Evolutionary conservation across 257 asterid species (phyloP).

Genomic region (Datura wrightii): DNA sequence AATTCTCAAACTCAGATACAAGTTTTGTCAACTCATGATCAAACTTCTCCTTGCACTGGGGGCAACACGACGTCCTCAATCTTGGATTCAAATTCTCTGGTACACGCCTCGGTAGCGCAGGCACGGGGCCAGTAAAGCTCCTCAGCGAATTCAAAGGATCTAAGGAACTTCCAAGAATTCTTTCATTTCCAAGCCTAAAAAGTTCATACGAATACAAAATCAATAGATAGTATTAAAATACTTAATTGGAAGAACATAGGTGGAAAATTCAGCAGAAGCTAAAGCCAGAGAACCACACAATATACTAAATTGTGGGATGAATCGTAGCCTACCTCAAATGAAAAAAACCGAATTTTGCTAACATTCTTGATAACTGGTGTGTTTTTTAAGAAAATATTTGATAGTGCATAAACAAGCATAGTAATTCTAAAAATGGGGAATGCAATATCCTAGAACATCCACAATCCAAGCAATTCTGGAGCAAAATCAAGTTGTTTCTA

Average conservation of each 20-base stretch:
- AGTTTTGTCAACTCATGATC: constrained; percentile 66
- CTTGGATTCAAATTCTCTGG: constrained; percentile 55
- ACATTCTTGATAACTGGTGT: background rate
- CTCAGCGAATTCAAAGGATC: constrained; percentile 55
- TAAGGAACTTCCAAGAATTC: constrained; percentile 53
- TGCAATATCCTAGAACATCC: background rate
- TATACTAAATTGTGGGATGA: no score
- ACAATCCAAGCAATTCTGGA: constrained; percentile 10
- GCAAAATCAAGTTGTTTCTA: background rate
- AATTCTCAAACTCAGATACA: constrained; percentile 58
- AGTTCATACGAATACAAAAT: constrained; percentile 11
- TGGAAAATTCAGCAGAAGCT: background rate
- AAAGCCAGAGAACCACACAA: background rate
- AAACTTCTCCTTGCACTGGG: constrained; percentile 61
- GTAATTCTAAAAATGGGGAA: background rate
- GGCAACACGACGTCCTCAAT: constrained; percentile 53
- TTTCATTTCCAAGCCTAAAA: constrained; percentile 64
- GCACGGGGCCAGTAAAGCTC: constrained; percentile 43
- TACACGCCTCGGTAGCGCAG: constrained; percentile 42
- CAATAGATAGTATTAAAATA: background rate
- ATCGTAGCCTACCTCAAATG: background rate
- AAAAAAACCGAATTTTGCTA: background rate
- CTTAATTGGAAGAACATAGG: background rate
- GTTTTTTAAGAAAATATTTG: background rate
- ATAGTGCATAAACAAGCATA: background rate